Percentiles rank a stretch among this genome's conserved stretches.
Evolutionary conservation across 352 stramenopile genomes (phyloP).

Genomic region (Pythium plurisporium): DNA sequence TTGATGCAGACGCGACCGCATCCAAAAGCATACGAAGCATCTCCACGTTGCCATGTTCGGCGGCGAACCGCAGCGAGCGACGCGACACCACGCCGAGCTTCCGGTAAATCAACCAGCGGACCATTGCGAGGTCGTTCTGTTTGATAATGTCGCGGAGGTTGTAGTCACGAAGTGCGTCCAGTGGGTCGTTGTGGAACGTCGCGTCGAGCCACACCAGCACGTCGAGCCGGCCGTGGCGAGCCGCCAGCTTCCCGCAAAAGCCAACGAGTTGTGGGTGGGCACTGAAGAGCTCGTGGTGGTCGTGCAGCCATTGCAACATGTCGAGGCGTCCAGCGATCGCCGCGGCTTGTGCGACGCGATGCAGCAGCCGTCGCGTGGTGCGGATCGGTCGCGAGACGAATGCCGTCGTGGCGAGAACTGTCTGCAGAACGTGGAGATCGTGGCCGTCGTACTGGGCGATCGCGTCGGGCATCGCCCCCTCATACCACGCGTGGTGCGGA

Average conservation of each 20-base stretch:
- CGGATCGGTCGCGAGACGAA: neutral
- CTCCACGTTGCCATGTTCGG: neutral
- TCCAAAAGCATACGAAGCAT: slow-evolving; percentile 10
- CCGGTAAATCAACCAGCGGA: neutral
- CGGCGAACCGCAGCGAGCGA: neutral
- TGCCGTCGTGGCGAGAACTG: neutral
- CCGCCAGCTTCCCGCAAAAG: slow-evolving; percentile 2
- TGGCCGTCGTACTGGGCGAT: slow-evolving; percentile 5
- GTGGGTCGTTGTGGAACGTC: neutral
- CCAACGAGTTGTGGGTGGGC: neutral
- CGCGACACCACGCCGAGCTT: neutral
- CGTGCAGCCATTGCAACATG: slow-evolving; percentile 6
- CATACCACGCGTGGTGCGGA: neutral
- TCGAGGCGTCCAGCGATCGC: slow-evolving; percentile 11
- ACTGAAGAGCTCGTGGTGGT: neutral
- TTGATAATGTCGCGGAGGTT: neutral
- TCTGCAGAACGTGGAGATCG: neutral
- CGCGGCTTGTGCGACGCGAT: slow-evolving; percentile 7
- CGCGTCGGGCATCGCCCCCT: slow-evolving; percentile 1
- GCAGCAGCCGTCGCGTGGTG: neutral
- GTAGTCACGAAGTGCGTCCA: neutral
- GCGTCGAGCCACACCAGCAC: slow-evolving; percentile 1
- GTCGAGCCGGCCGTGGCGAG: neutral
- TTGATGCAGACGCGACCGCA: too few relatives aligned
- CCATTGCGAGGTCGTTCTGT: neutral